phyloP scores from a whole-genome alignment of 2,329 filamentous ascomycete genomes.

The Ascochyta rabiei region DNA sequence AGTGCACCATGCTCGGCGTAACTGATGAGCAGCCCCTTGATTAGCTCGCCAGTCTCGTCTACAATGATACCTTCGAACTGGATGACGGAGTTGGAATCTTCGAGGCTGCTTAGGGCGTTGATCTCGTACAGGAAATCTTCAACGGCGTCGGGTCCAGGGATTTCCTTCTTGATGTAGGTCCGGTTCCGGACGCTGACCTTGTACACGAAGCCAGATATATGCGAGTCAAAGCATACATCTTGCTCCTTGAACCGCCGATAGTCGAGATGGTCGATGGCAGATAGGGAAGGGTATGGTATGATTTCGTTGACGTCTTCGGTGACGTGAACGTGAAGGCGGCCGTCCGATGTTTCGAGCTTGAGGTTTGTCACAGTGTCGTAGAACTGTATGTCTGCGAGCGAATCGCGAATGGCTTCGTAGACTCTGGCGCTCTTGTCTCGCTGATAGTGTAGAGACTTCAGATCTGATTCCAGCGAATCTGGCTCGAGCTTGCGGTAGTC shows the following conservation, averaged over 20 bases:
- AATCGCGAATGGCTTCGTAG: constrained; percentile 92
- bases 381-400: constrained; percentile 90
- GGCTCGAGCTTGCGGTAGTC: constrained; percentile 84
- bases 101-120: constrained; percentile 84
- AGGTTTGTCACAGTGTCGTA: constrained; percentile 96
- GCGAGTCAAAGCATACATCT: constrained; percentile 82
- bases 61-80: constrained; percentile 86
- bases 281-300: constrained; percentile 79
- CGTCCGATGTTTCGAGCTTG: constrained; percentile 86
- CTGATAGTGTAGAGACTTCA: constrained; percentile 79
- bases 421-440: constrained; percentile 91
- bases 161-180: constrained; percentile 95
- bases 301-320: constrained; percentile 98
- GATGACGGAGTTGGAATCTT: constrained; percentile 77
- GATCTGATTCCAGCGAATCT: constrained; percentile 83
- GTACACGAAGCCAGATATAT: constrained; percentile 97
- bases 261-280: constrained; percentile 73
- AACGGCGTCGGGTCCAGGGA: constrained; percentile 91
- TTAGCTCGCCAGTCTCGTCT: constrained; percentile 72
- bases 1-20: constrained; percentile 87
- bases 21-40: constrained; percentile 89
- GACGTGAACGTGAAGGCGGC: constrained; percentile 91
- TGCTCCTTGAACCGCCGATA: constrained; percentile 68
- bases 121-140: constrained; percentile 98
- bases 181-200: constrained; percentile 76